Percentiles rank a stretch among this genome's conserved stretches.
Evolutionary conservation across 2,329 filamentous ascomycete species (phyloP).

Genomic region (Torrubiellomyces zombiae): DNA sequence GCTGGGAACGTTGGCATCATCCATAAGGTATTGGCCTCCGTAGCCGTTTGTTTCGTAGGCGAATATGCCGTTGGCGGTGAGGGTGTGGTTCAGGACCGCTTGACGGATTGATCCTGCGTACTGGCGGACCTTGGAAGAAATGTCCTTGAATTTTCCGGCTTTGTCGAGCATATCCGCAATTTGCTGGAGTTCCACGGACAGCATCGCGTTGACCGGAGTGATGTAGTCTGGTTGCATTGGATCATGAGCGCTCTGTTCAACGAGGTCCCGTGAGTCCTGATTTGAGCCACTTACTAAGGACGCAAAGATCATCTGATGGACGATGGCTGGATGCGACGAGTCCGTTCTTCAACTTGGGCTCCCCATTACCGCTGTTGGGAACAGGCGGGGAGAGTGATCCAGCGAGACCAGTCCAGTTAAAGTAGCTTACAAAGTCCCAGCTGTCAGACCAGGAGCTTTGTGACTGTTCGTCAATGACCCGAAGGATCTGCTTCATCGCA

Average conservation of each 20-base stretch:
- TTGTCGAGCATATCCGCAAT: slow-evolving; percentile 46
- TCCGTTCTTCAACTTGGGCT: slow-evolving; percentile 60
- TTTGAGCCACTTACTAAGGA: slow-evolving; percentile 31
- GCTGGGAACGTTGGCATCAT: slow-evolving; percentile 55
- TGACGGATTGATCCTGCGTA: slow-evolving; percentile 46
- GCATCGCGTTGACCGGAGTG: slow-evolving; percentile 16
- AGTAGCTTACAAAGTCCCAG: slow-evolving; percentile 12
- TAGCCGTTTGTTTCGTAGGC: slow-evolving; percentile 66
- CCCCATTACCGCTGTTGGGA: slow-evolving; percentile 55
- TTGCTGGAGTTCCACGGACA: slow-evolving; percentile 34
- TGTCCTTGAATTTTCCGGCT: slow-evolving; percentile 52
- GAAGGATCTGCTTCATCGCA: slow-evolving; percentile 25
- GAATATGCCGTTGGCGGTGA: slow-evolving; percentile 41
- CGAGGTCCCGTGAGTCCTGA: no score
- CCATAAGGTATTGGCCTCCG: slow-evolving; percentile 49
- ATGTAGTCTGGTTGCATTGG: slow-evolving; percentile 26
- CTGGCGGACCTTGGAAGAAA: slow-evolving; percentile 26
- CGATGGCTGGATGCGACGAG: slow-evolving; percentile 67
- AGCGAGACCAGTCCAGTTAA: slow-evolving; percentile 12
- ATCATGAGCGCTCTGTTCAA: background rate
- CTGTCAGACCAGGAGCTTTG: slow-evolving; percentile 10
- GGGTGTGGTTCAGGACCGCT: slow-evolving; percentile 39
- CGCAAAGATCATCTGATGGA: slow-evolving; percentile 70
- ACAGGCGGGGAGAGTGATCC: slow-evolving; percentile 20
- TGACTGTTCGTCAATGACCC: slow-evolving; percentile 10